These are phyloP conservation scores for Parachlorella kessleri DNA, from an alignment of 139 green algal genomes.

Conservation along the genomic window DNA sequence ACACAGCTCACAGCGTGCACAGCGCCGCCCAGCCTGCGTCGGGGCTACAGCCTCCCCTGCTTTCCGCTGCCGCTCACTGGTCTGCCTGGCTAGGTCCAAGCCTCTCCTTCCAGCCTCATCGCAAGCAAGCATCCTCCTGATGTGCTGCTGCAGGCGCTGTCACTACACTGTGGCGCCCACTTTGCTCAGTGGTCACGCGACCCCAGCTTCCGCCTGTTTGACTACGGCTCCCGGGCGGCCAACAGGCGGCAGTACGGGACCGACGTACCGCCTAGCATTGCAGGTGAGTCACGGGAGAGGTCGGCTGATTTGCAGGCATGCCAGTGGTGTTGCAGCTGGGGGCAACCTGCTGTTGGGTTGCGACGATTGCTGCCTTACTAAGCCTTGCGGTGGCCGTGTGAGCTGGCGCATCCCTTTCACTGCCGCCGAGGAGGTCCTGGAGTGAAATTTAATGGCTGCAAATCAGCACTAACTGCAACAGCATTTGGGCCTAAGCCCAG, in stretches of 20 bases:
- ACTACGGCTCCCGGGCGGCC: slow-evolving; percentile 70
- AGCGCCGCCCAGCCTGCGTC: no score
- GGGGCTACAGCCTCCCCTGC: no score
- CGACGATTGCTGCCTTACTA: no score
- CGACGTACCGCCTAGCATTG: slow-evolving; percentile 67
- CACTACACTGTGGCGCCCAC: slow-evolving; percentile 62
- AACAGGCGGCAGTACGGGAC: slow-evolving; percentile 71
- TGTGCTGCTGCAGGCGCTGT: slow-evolving; percentile 54
- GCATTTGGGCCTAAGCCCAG: neutral
- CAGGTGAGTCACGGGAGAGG: no score
- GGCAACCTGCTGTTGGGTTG: no score
- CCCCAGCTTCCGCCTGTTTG: slow-evolving; percentile 80
- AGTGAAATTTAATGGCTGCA: neutral
- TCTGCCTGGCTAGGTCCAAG: no score
- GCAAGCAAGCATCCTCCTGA: no score
- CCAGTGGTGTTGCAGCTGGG: no score
- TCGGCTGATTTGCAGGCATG: no score
- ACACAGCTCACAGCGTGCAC: no score
- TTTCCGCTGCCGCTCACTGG: no score
- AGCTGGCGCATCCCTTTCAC: neutral
- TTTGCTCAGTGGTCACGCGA: slow-evolving; percentile 44
- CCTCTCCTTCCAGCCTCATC: no score
- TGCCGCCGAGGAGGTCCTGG: neutral
- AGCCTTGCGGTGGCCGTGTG: neutral
- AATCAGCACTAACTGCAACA: neutral